These are phyloP conservation scores for Xylariales sp. DNA, from an alignment of 2,329 filamentous ascomycete genomes.

Conservation along the genomic window DNA sequence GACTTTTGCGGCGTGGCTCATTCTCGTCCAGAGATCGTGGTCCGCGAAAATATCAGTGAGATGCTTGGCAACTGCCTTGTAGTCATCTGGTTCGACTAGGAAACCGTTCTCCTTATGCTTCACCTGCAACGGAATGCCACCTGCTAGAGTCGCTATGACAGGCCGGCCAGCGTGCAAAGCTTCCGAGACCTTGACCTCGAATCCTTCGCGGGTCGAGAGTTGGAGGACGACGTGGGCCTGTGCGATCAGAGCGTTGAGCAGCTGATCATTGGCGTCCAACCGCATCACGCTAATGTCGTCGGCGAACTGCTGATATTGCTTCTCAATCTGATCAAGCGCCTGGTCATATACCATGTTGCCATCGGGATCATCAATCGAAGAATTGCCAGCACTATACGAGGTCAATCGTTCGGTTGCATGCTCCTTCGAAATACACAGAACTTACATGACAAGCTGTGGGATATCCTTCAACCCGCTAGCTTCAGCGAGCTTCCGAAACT, in stretches of 20 bases:
- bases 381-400: slow-evolving; percentile 58
- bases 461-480: slow-evolving; percentile 44
- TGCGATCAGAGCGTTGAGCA: slow-evolving; percentile 71
- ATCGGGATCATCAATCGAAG: slow-evolving; percentile 77
- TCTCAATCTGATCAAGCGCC: slow-evolving; percentile 63
- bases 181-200: slow-evolving; percentile 83
- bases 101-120: slow-evolving; percentile 68
- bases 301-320: slow-evolving; percentile 55
- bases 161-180: slow-evolving; percentile 76
- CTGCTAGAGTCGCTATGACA: slow-evolving; percentile 68
- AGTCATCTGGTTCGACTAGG: slow-evolving; percentile 67
- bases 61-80: slow-evolving; percentile 62
- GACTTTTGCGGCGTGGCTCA: slow-evolving; percentile 58
- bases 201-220: slow-evolving; percentile 76
- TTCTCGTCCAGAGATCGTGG: slow-evolving; percentile 57
- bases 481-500: slow-evolving; percentile 60
- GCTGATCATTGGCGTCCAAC: slow-evolving; percentile 71
- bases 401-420: slow-evolving; percentile 7
- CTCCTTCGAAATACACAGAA: slow-evolving; percentile 5
- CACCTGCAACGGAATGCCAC: slow-evolving; percentile 78
- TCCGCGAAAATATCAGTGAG: slow-evolving; percentile 64
- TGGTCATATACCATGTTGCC: slow-evolving; percentile 67
- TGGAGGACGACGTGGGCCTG: slow-evolving; percentile 71
- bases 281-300: slow-evolving; percentile 70
- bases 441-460: slow-evolving; percentile 67